These are phyloP conservation scores for Gamarada debralockiae DNA, from an alignment of 495 filamentous ascomycete genomes.

Conservation along the genomic window DNA sequence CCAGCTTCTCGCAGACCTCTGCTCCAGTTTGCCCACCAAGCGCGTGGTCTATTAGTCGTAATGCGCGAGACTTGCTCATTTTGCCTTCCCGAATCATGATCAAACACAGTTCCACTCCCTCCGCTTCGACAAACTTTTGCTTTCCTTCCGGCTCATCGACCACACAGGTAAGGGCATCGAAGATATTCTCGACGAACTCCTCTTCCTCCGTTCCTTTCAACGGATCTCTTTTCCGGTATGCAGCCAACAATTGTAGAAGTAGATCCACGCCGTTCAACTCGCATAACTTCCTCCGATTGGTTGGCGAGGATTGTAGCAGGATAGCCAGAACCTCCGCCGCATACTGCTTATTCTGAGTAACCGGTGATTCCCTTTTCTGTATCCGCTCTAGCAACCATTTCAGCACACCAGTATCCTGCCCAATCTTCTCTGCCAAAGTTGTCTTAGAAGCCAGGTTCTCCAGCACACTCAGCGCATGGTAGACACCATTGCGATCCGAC, in stretches of 20 bases:
- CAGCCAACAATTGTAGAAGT: conserved; percentile 76
- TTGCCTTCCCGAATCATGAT: conserved; percentile 87
- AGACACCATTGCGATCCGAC: conserved; percentile 77
- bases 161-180: conserved; percentile 76
- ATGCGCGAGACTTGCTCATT: conserved; percentile 69
- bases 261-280: conserved; percentile 69
- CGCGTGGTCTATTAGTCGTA: conserved; percentile 84
- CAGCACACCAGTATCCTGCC: conserved; percentile 59
- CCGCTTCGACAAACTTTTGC: conserved; percentile 76
- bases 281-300: conserved; percentile 62
- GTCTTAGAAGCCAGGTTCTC: conserved; percentile 81
- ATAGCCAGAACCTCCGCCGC: conserved; percentile 90
- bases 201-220: conserved; percentile 84
- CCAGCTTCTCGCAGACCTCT: conserved; percentile 66
- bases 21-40: conserved; percentile 49
- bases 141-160: conserved; percentile 77
- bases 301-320: conserved; percentile 63
- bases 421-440: conserved; percentile 64
- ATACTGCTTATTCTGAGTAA: conserved; percentile 92
- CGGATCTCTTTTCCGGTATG: conserved; percentile 90
- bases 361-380: conserved; percentile 53
- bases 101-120: conserved; percentile 86
- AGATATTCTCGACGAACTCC: conserved; percentile 91
- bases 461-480: conserved; percentile 76
- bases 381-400: conserved; percentile 74